Percentiles rank a stretch among this genome's conserved stretches.
These are phyloP conservation scores for Dothideomycetes sp. DNA, from an alignment of 2,329 filamentous ascomycete genomes.

Conservation along the genomic window DNA sequence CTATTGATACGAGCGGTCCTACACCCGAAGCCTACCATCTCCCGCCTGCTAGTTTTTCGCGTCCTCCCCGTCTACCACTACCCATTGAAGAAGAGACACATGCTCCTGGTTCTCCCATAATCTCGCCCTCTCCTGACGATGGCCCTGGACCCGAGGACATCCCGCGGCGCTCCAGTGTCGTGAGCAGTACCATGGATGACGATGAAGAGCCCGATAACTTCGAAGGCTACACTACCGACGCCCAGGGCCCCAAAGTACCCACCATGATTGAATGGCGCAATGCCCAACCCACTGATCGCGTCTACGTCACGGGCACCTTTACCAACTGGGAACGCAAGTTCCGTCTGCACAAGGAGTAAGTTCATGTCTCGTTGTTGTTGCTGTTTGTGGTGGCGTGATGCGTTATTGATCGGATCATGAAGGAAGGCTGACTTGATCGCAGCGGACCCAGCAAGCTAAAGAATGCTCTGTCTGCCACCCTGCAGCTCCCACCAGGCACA, in stretches of 20 bases:
- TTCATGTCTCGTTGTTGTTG: conserved; percentile 21
- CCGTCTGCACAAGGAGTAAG: conserved; percentile 75
- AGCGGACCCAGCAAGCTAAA: conserved; percentile 30
- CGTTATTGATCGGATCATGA: conserved; percentile 2
- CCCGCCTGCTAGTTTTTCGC: conserved; percentile 40
- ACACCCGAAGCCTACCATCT: conserved; percentile 27
- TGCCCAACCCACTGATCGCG: conserved; percentile 60
- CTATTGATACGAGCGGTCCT: conserved; percentile 17
- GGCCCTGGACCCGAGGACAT: conserved; percentile 40
- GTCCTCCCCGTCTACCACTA: conserved; percentile 82
- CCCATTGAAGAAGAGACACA: conserved; percentile 89
- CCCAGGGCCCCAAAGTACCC: conserved; percentile 57
- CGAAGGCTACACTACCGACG: conserved; percentile 64
- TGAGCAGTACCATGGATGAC: conserved; percentile 60
- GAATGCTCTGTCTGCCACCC: conserved; percentile 61
- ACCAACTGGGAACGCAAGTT: conserved; percentile 97
- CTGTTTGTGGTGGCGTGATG: conserved; percentile 7
- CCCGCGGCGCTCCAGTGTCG: conserved; percentile 44
- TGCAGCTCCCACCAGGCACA: conserved; percentile 83
- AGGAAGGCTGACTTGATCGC: conserved; percentile 6
- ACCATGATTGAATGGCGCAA: conserved; percentile 78
- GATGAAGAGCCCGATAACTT: conserved; percentile 50
- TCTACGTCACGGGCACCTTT: conserved; percentile 96
- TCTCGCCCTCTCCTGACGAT: conserved; percentile 50
- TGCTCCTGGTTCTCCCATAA: conserved; percentile 81